Evolutionary conservation across 1,139 yeast species (phyloP), one percentile per base, ranked within the genome.

Genomic region (Pichia inconspicua): DNA sequence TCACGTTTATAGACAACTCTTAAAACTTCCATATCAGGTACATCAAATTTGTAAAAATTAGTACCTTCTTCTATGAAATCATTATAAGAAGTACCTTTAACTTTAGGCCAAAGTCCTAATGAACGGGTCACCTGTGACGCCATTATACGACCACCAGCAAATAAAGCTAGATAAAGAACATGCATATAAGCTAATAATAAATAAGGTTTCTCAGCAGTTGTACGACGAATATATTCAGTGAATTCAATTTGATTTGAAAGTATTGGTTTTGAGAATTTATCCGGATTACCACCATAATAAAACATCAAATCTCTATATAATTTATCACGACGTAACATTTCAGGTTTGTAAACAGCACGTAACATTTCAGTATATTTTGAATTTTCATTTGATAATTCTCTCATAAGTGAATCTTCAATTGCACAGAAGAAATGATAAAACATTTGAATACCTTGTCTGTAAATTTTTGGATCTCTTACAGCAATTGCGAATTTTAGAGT

Each of bases 141-240:
- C 79, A 86, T 75, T 46, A 86, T 73, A 54, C 82, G 72, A 30
- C 95, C 95, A 45, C 96, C 96, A 6, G 95, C 95, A 68, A 87
- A 87, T 45, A 87, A 73, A 1, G 94, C 95, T 61, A 86, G 70
- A 65, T 87, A 87, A 80, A 86, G 75, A 42, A 85, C 94, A 62
- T 86, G 95, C 69, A 87, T 77, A 65, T 86, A 86, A n/a, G 95
- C 95, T 49, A 87, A 70, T 38, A 86, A 66, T 36, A 84, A 66
- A 59, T 84, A 78, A 9, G 95, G 95, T 59, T 82, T 82, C 44
- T 75, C 80, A 34, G 63, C 62, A 25, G 84, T 74, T 8, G 71
- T 74, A 44, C 67, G 61, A 44, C 71, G 66, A 48, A 87, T 84
- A 62, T 82, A 89, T 42, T 79, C 65, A 36, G 73, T 74, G 59